Conservation (phyloP, 176 grass and related monocot species). For the Elymus sibiricus region DNA sequence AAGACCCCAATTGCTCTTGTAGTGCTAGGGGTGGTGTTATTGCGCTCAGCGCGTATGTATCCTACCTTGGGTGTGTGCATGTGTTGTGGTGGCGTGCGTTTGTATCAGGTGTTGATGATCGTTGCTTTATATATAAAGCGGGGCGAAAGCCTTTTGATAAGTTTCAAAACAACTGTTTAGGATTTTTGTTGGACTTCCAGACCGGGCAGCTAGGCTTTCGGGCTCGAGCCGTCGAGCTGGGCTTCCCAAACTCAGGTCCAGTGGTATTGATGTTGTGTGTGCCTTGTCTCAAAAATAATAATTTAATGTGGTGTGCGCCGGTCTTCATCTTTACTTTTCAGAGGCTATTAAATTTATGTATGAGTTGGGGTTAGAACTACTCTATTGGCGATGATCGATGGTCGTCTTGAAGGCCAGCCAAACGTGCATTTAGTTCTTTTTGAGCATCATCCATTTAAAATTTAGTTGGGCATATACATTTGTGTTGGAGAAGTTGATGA, state of each 20-base stretch:
- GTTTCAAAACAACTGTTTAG: not conserved
- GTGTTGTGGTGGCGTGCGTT: too few relatives aligned
- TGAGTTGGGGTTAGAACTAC: not conserved
- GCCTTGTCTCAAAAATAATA: too few relatives aligned
- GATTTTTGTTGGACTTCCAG: not conserved
- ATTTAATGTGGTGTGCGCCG: not conserved
- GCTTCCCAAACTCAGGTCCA: not conserved
- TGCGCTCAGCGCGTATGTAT: too few relatives aligned
- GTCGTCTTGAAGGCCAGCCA: not conserved
- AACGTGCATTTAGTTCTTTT: not conserved
- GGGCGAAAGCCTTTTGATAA: too few relatives aligned
- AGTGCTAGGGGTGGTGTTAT: too few relatives aligned
- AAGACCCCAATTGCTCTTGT: too few relatives aligned
- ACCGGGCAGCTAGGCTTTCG: not conserved
- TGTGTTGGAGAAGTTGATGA: not conserved
- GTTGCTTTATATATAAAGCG: too few relatives aligned
- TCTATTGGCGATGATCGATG: not conserved
- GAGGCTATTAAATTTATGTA: not conserved
- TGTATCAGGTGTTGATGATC: too few relatives aligned
- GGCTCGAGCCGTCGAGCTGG: not conserved
- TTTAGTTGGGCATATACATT: not conserved
- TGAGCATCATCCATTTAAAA: not conserved
- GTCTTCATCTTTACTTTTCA: too few relatives aligned
- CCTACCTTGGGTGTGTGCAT: too few relatives aligned
- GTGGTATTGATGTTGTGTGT: not conserved